Evolutionary conservation across 2,329 filamentous ascomycete species (phyloP), one percentile per base, ranked within the genome.

Genomic region (Exophiala bonariae): DNA sequence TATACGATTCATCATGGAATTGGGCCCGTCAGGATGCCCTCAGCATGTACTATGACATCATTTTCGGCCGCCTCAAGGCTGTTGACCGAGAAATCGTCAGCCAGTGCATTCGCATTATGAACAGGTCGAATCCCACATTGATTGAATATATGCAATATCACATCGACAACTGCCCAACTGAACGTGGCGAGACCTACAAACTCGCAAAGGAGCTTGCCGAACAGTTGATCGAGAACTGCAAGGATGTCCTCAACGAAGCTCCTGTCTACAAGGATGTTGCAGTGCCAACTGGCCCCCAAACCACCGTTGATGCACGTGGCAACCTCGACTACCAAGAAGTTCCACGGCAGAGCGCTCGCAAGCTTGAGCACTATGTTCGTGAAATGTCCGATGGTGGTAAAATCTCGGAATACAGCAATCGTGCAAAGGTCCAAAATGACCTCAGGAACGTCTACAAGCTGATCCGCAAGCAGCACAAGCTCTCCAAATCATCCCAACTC

Each of bases 71-170:
- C 52, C 82, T 99, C 44, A 83, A 93, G 75, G 89, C 85, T 40
- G 87, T 99, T 32, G 93, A 99, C 63, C 88, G 93, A 55, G 93
- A 99, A 70, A 99, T 97, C 61, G 93, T 99, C 66, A 96, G 91
- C 72, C 91, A 91, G 68, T 99, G 93, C 73, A 97, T 99, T 64
- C 87, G 89, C 59, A 93, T 99, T 72, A 99, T 99, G 93, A 99
- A 96, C 76, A 87, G 93, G 54, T 96, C 93, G 26, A 99, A 97
- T 67, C 93, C 93, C 2, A 86, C 89, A 28, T 82, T 99, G 1
- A 81, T 99, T 49, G 92, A 99, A 60, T 99, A 96, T 72, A 99
- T 99, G 93, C 93, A 99, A 67, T 97, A 99, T 63, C 93, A 99
- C 74, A 99, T 99, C 63, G 93, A 99, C 63, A 93, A 97, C 75